Base-by-base conservation (phyloP, 2,329 filamentous ascomycete genomes). In the Coniochaeta pulveracea region DNA sequence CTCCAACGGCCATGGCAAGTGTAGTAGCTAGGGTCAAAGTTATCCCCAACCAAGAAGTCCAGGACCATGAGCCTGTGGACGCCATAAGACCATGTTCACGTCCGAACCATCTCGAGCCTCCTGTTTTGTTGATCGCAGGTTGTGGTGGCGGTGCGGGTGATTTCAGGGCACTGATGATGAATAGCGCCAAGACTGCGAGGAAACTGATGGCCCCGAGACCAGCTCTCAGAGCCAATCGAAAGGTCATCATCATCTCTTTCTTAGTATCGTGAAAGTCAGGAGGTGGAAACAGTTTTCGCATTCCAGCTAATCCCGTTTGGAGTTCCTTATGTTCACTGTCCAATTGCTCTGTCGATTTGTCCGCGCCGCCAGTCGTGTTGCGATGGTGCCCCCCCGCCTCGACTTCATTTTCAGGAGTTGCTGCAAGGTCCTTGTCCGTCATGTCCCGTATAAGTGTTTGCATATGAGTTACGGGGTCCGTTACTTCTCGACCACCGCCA, bases 391-490 rank as follows among this genome's bases (percentile, higher is more conserved):
- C 44, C 3, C 58, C 60, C 12, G 53, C 47, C 31, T 52, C 49
- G 1, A 54, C 40, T 10, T 50, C 40, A 26, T 59, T 59, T 26
- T 56, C 52, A 3, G 54, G 57, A 33, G 34, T 54, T n/a, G 38
- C 52, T 11, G 58, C 47, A 10, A 84, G 57, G 34, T 80, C 74
- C 24, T 72, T 67, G 18, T 67, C 62, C 1, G 78, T 82, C 44
- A 76, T 76, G 47, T 84, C 80, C 47, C 80, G 75, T 22, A 83
- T 78, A 22, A 57, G 61, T 30, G 83, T 66, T 2, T 78, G 77
- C 3, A 84, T 60, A 52, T 84, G 80, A 2, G 80, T 85, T 24
- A 84, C 66, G 0, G 79, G 79, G 46, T 85, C 80, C 2, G 78
- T 84, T 29, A 84, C 79, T 47, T 80, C 65, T 38, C 66, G 58